Base-by-base conservation (phyloP, 805 yeast species). In the Torulaspora quercuum region DNA sequence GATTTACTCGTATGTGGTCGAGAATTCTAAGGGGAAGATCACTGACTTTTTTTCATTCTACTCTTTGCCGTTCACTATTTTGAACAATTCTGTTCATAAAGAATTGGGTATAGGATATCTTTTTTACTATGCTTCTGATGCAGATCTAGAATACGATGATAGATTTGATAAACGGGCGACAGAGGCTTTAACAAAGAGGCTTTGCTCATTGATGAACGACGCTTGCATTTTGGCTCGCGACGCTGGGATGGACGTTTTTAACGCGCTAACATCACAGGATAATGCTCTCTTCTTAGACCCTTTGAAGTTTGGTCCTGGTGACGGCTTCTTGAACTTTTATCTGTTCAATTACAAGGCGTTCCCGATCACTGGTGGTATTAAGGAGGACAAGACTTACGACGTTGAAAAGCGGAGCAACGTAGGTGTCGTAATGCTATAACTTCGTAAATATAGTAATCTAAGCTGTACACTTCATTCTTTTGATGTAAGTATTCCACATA, bases 21-120 rank as follows among this genome's bases (percentile, higher is more conserved):
- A 73, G 24, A 68, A 75, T 18, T 45, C 53, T 4, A 53, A 55
- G 1, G 82, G 83, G 4, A 69, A 69, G 35, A 77, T 92, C 45
- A 80, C 95, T 7, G 98, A 92, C 61, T 86, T 89, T 59, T 75
- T 86, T 56, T 86, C 96, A 7, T 92, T 84, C 64, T 92, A 88
- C 58, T 72, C 88, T 30, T 70, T 92, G 29, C 97, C 97, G 29
- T 86, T 88, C 63, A 76, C 88, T 0, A 92, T 92, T 5, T 67
- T 92, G 46, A 67, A 78, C 46, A 77, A 83, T 51, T 62, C 76
- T 3, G 55, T 67, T 22, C 82, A 86, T 58, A 68, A 74, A 29
- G 78, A 79, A 38, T 62, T 92, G 44, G 87, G 87, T 3, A 82
- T 89, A 37, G 96, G 97, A 1, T 92, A 92, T 56, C 64, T 87